A percentile compares a stretch with the other conserved stretches of the same genome.
phyloP scores from a whole-genome alignment of 768 basidiomycete species.

The Neoboletus brunneissimus region DNA sequence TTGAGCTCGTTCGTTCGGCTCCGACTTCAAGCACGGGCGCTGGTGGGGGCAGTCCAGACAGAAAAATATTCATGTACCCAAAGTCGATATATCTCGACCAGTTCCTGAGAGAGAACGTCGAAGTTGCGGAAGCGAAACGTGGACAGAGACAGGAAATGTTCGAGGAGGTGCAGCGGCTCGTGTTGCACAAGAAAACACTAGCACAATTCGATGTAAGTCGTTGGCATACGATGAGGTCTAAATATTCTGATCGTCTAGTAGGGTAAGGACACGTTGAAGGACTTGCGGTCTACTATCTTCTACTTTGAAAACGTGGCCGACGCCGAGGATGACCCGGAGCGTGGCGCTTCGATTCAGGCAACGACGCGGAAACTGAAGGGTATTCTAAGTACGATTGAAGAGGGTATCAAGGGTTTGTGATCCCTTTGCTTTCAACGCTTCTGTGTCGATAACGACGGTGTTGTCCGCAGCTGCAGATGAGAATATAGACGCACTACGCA shows the following conservation, averaged over 20 bases:
- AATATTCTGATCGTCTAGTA: conserved; percentile 24
- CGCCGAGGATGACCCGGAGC: conserved; percentile 43
- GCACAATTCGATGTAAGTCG: conserved; percentile 54
- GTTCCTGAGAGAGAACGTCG: conserved; percentile 59
- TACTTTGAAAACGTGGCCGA: conserved; percentile 72
- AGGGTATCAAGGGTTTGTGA: conserved; percentile 49
- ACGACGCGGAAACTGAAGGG: conserved; percentile 52
- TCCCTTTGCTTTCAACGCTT: background rate
- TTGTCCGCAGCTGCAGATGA: background rate
- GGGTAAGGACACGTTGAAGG: conserved; percentile 62
- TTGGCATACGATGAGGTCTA: background rate
- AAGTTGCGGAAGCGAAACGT: conserved; percentile 38
- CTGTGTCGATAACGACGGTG: background rate
- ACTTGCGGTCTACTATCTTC: conserved; percentile 58
- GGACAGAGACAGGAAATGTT: conserved; percentile 38
- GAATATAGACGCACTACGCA: too few species aligned
- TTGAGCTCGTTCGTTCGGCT: conserved; percentile 42
- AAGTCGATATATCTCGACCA: conserved; percentile 68
- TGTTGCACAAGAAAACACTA: conserved; percentile 44
- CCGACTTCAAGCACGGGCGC: conserved; percentile 13
- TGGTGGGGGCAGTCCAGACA: conserved; percentile 22
- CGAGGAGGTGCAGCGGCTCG: conserved; percentile 48
- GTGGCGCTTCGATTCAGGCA: conserved; percentile 41
- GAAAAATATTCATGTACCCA: conserved; percentile 54
- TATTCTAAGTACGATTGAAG: conserved; percentile 50